Conservation (phyloP, 441 rosid genomes). For the Oxalis stricta region DNA sequence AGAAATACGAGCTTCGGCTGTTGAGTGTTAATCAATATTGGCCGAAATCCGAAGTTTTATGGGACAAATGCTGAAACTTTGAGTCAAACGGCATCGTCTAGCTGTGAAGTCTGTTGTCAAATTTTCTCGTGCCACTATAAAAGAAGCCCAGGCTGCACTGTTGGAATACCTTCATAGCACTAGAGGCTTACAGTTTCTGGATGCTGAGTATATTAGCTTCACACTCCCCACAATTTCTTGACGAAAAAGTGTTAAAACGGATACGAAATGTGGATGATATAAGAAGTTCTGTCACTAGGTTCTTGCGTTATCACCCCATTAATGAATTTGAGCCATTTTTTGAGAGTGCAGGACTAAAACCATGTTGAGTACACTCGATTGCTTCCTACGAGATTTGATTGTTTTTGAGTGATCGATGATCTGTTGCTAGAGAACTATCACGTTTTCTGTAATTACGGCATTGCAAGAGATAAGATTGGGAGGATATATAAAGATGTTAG, state of each 20-base stretch:
- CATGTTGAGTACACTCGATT: constrained; percentile 30
- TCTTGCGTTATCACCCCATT: constrained; percentile 50
- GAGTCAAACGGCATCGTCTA: constrained; percentile 4
- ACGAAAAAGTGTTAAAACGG: constrained; percentile 25
- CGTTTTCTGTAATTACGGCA: constrained; percentile 49
- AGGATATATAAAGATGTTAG: constrained; percentile 43
- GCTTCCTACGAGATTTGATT: constrained; percentile 39
- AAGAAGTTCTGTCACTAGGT: constrained; percentile 23
- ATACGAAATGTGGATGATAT: constrained; percentile 21
- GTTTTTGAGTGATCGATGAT: constrained; percentile 55
- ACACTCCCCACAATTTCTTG: constrained; percentile 53
- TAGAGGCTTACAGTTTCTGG: constrained; percentile 38
- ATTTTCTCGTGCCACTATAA: constrained; percentile 20
- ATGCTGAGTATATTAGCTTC: constrained; percentile 53
- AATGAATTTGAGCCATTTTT: constrained; percentile 85
- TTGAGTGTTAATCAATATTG: constrained; percentile 12
- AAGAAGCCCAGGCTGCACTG: constrained; percentile 50
- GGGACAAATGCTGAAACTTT: constrained; percentile 14
- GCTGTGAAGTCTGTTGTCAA: constrained; percentile 6
- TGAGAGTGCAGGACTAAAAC: constrained; percentile 68
- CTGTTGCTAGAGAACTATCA: constrained; percentile 49
- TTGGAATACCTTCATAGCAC: constrained; percentile 56
- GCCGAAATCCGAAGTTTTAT: constrained; percentile 28
- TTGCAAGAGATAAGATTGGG: constrained; percentile 44
- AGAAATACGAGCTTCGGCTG: constrained; percentile 12